Percentiles rank a stretch among this genome's conserved stretches.
Evolutionary conservation across 2,329 filamentous ascomycete species (phyloP).

Genomic region (Fusarium sp.): DNA sequence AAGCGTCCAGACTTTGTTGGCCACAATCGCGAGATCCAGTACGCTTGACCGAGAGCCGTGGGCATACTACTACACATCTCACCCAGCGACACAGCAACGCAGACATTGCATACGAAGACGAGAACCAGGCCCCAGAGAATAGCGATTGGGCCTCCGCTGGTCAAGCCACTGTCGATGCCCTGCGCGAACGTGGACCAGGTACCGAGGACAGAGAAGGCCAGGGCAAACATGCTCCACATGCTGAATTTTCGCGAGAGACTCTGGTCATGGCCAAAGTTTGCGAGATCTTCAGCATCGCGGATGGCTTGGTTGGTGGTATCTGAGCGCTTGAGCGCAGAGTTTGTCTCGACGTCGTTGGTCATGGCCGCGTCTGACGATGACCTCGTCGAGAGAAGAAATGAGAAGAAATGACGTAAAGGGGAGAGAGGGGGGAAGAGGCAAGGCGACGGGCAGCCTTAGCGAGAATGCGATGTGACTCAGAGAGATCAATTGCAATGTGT

Average conservation of each 20-base stretch:
- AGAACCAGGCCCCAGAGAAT: conserved; percentile 65
- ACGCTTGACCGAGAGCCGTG: conserved; percentile 67
- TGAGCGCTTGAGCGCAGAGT: conserved; percentile 35
- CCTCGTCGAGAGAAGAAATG: conserved; percentile 21
- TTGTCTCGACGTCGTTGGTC: conserved; percentile 40
- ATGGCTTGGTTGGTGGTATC: conserved; percentile 41
- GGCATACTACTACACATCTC: conserved; percentile 68
- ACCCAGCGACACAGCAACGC: conserved; percentile 63
- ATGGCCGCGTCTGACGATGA: conserved; percentile 39
- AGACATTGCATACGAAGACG: conserved; percentile 62
- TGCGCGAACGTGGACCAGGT: conserved; percentile 68
- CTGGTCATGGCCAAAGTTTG: conserved; percentile 53
- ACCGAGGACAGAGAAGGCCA: conserved; percentile 66
- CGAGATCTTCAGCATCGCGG: conserved; percentile 53
- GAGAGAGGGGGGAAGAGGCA: not conserved
- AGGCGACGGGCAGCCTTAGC: conserved; percentile 38
- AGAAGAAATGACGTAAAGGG: conserved; percentile 8
- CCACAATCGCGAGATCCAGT: conserved; percentile 57
- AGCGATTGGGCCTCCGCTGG: conserved; percentile 62
- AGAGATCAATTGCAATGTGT: not conserved
- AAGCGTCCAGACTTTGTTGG: conserved; percentile 57
- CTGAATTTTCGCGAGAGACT: conserved; percentile 58
- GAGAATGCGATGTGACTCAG: not conserved
- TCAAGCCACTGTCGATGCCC: conserved; percentile 56
- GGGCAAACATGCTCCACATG: conserved; percentile 64